Conservation (phyloP, 768 basidiomycete species). For the Brasilioporus rufonigricans region DNA sequence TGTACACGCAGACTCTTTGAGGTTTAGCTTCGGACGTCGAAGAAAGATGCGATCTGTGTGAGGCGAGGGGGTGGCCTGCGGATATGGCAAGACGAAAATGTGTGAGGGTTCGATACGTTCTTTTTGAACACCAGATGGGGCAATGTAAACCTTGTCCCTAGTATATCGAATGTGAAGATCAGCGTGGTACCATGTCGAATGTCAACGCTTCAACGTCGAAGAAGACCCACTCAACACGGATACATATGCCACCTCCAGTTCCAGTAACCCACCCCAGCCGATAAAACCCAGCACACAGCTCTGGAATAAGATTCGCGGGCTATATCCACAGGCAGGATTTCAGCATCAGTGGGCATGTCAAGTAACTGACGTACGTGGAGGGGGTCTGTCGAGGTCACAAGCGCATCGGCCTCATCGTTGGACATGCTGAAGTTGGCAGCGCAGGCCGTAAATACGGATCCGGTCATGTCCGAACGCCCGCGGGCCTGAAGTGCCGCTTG, state of each 20-base stretch:
- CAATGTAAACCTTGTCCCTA: slow-evolving; percentile 80
- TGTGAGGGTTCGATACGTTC: slow-evolving; percentile 81
- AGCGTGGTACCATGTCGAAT: not conserved
- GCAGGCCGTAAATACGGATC: too few relatives aligned
- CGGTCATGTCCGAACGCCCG: too few relatives aligned
- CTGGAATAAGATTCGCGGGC: slow-evolving; percentile 89
- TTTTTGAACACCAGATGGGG: slow-evolving; percentile 89
- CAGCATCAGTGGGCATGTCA: not conserved
- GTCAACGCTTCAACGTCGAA: not conserved
- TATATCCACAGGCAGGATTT: slow-evolving; percentile 31
- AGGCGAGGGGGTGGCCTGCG: slow-evolving; percentile 51
- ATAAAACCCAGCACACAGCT: slow-evolving; percentile 83
- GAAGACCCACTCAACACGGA: slow-evolving; percentile 56
- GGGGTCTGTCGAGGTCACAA: slow-evolving; percentile 61
- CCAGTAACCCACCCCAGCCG: slow-evolving; percentile 90
- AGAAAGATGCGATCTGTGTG: slow-evolving; percentile 75
- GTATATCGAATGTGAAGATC: not conserved
- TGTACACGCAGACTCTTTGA: slow-evolving; percentile 87
- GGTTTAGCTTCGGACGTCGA: slow-evolving; percentile 62
- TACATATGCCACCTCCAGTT: slow-evolving; percentile 80
- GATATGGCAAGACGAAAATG: slow-evolving; percentile 85
- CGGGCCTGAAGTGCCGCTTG: too few relatives aligned
- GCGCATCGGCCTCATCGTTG: slow-evolving; percentile 38
- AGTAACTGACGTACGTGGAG: slow-evolving; percentile 47
- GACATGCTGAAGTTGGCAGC: slow-evolving; percentile 12